A percentile compares a stretch with the other conserved stretches of the same genome.
These are phyloP conservation scores for Thalassiosira gravida DNA, from an alignment of 352 stramenopile species.

Conservation along the genomic window DNA sequence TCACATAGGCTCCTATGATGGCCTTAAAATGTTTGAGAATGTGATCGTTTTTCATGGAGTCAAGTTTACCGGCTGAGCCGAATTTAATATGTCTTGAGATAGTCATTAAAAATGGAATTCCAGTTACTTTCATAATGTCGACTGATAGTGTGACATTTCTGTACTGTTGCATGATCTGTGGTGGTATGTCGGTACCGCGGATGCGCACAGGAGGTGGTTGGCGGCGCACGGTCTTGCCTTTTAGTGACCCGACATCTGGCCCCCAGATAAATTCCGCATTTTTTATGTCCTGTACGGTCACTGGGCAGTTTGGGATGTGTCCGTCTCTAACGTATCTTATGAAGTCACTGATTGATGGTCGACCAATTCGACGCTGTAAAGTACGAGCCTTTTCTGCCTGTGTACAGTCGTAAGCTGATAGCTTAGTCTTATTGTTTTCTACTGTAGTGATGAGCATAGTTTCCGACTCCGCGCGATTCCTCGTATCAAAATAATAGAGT, in stretches of 20 bases:
- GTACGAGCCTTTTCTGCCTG: slow-evolving; percentile 25
- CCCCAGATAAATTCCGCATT: slow-evolving; percentile 36
- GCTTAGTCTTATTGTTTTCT: slow-evolving; percentile 27
- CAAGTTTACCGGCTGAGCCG: slow-evolving; percentile 13
- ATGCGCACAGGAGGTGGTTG: background rate
- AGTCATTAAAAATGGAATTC: slow-evolving; percentile 38
- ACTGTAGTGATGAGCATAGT: slow-evolving; percentile 12
- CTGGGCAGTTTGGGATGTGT: slow-evolving; percentile 22
- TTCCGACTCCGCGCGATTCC: background rate
- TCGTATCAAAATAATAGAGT: slow-evolving; percentile 26
- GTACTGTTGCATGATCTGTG: slow-evolving; percentile 26
- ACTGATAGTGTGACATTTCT: slow-evolving; percentile 24
- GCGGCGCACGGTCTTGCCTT: slow-evolving; percentile 30
- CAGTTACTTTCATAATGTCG: slow-evolving; percentile 31
- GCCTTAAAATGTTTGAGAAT: slow-evolving; percentile 11
- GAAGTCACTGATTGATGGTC: slow-evolving; percentile 17
- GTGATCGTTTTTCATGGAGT: background rate
- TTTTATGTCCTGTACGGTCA: slow-evolving; percentile 30
- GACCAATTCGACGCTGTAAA: slow-evolving; percentile 27
- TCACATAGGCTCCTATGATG: slow-evolving; percentile 1
- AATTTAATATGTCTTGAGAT: slow-evolving; percentile 34
- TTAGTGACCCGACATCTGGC: slow-evolving; percentile 21
- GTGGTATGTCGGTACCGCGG: no score
- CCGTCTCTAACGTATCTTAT: slow-evolving; percentile 21
- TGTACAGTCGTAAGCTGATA: slow-evolving; percentile 17